Evolutionary conservation across 140 eudicot species (phyloP).

Genomic region (Cichorium intybus): DNA sequence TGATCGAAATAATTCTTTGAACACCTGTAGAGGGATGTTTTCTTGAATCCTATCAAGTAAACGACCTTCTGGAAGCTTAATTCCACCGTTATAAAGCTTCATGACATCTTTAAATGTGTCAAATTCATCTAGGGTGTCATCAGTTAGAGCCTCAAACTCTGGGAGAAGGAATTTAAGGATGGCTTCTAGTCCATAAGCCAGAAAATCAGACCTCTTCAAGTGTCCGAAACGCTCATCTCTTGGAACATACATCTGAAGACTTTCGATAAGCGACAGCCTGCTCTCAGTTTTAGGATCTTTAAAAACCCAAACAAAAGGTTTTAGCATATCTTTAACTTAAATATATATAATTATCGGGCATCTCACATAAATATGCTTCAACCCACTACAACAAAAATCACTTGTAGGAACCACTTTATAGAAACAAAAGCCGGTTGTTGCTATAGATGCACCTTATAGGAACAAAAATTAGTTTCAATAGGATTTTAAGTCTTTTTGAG

Average conservation of each 20-base stretch:
- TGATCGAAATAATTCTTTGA: slow-evolving; percentile 40
- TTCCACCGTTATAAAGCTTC: slow-evolving; percentile 53
- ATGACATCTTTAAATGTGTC: slow-evolving; percentile 50
- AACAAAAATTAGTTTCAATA: too few relatives aligned
- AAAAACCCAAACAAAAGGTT: background rate
- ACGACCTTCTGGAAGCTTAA: slow-evolving; percentile 43
- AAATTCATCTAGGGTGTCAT: slow-evolving; percentile 44
- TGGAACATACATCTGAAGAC: slow-evolving; percentile 55
- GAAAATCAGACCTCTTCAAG: slow-evolving; percentile 60
- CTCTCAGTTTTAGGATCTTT: slow-evolving; percentile 56
- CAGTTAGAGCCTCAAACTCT: slow-evolving; percentile 35
- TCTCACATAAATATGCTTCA: background rate
- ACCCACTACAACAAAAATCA: too few relatives aligned
- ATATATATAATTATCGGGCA: background rate
- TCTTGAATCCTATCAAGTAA: slow-evolving; percentile 19
- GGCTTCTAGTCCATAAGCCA: slow-evolving; percentile 48
- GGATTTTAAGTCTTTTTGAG: too few relatives aligned
- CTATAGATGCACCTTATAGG: too few relatives aligned
- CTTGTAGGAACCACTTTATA: too few relatives aligned
- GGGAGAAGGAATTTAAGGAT: slow-evolving; percentile 41
- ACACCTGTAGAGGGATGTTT: slow-evolving; percentile 41
- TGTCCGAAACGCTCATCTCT: slow-evolving; percentile 66
- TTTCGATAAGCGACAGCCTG: slow-evolving; percentile 37
- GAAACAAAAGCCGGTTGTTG: too few relatives aligned
- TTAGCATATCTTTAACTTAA: background rate